Percentiles rank a stretch among this genome's conserved stretches.
Conservation (phyloP, 306 rosid species). For the Citrullus amarus region DNA sequence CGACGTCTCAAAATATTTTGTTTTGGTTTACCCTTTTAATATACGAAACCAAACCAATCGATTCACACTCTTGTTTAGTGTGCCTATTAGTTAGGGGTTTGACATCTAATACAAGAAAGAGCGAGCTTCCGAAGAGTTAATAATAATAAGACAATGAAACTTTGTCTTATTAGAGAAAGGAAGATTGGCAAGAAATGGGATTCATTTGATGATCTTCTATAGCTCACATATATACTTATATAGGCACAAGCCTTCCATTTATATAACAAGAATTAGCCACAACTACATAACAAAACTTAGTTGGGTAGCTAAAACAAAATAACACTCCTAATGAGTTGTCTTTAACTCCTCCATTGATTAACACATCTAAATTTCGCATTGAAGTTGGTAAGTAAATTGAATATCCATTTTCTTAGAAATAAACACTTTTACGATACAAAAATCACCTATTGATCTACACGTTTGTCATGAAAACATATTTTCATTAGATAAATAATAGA, state of each 20-base stretch:
- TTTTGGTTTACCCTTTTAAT: background rate
- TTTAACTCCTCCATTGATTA: background rate
- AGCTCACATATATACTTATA: background rate
- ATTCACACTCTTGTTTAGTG: background rate
- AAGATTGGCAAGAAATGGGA: background rate
- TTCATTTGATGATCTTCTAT: background rate
- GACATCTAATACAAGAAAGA: background rate
- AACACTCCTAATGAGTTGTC: background rate
- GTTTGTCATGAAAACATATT: too few species aligned
- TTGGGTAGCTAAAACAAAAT: background rate
- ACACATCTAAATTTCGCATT: background rate
- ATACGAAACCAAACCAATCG: background rate
- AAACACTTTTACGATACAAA: too few species aligned
- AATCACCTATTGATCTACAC: too few species aligned
- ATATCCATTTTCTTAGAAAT: too few species aligned
- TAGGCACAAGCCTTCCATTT: background rate
- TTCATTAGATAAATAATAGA: too few species aligned
- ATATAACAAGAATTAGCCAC: background rate
- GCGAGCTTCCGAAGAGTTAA: background rate
- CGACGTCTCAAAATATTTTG: background rate
- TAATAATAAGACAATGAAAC: background rate
- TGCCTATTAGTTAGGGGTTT: background rate
- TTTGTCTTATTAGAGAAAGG: background rate
- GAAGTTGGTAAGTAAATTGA: too few species aligned
- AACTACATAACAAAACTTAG: background rate